These are phyloP conservation scores for Magnolia officinalis DNA, from an alignment of 164 flowering plant species.

Conservation along the genomic window DNA sequence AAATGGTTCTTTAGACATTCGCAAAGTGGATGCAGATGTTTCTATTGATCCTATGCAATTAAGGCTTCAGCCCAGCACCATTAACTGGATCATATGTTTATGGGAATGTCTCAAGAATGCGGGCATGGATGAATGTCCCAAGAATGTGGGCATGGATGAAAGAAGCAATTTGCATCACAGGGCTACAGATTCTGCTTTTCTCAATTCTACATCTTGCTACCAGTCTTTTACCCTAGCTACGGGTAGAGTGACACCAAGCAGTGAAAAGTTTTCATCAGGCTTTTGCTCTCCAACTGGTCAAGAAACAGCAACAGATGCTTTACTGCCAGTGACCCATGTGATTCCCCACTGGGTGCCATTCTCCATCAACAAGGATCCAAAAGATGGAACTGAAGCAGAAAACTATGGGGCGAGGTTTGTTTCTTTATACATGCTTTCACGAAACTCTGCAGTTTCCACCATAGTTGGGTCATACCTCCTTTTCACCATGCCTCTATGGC, in stretches of 20 bases:
- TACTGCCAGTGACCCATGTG: conserved; percentile 54
- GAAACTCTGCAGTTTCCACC: not conserved
- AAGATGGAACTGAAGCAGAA: conserved; percentile 24
- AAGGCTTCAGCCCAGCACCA: conserved; percentile 59
- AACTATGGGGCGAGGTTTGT: conserved; percentile 88
- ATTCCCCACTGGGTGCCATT: conserved; percentile 85
- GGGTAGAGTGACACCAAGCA: conserved; percentile 21
- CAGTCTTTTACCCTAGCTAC: conserved; percentile 33
- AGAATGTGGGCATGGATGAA: conserved; percentile 27
- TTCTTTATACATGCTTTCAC: conserved; percentile 8
- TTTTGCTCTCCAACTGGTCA: conserved; percentile 22
- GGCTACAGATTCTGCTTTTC: conserved; percentile 29
- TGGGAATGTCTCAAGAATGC: conserved; percentile 42
- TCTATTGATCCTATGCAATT: conserved; percentile 60
- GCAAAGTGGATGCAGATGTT: conserved; percentile 71
- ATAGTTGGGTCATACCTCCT: not conserved
- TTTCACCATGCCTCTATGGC: not conserved
- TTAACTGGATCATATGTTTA: conserved; percentile 52
- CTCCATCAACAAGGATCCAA: conserved; percentile 25
- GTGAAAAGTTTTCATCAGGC: conserved; percentile 21
- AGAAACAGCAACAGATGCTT: conserved; percentile 30
- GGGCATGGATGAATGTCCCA: conserved; percentile 13
- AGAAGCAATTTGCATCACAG: conserved; percentile 15
- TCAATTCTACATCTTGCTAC: conserved; percentile 33
- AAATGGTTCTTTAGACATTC: conserved; percentile 79